Evolutionary conservation across 768 basidiomycete genomes (phyloP).

Genomic region (Agrocybe praecox): DNA sequence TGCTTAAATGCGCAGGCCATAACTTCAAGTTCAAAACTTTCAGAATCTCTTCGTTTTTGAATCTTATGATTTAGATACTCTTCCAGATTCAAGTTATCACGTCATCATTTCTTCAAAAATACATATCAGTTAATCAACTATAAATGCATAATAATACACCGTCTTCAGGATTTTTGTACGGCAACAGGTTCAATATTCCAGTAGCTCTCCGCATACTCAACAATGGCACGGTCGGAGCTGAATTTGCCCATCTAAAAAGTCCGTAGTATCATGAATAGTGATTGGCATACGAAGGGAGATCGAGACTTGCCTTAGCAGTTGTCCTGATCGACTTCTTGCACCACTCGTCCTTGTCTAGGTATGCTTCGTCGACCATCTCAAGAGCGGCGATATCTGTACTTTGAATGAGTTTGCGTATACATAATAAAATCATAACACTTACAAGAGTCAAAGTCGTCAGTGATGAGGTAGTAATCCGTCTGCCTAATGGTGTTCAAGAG

Average conservation of each 20-base stretch:
- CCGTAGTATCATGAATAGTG: background rate
- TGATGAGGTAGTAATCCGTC: slow-evolving; percentile 77
- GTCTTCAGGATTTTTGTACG: slow-evolving; percentile 12
- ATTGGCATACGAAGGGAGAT: background rate
- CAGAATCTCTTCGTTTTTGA: too few relatives aligned
- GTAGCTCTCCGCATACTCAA: slow-evolving; percentile 88
- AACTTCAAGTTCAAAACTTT: too few relatives aligned
- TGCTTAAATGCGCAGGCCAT: too few relatives aligned
- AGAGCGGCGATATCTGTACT: slow-evolving; percentile 76
- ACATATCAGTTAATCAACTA: too few relatives aligned
- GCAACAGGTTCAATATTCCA: slow-evolving; percentile 69
- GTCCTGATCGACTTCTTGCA: slow-evolving; percentile 88
- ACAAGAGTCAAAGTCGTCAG: slow-evolving; percentile 97
- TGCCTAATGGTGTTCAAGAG: slow-evolving; percentile 77
- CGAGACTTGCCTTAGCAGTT: slow-evolving; percentile 60
- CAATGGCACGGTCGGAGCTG: slow-evolving; percentile 91
- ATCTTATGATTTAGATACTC: too few relatives aligned
- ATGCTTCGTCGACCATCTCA: slow-evolving; percentile 87
- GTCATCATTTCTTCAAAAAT: too few relatives aligned
- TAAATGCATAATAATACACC: too few relatives aligned
- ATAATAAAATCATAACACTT: slow-evolving; percentile 22
- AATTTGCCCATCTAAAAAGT: slow-evolving; percentile 89
- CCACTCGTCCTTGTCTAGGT: slow-evolving; percentile 85
- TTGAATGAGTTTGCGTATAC: background rate
- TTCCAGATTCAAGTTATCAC: too few relatives aligned